Conservation (phyloP, 1,284 basidiomycete genomes). For the Moesziomyces globuligerus region DNA sequence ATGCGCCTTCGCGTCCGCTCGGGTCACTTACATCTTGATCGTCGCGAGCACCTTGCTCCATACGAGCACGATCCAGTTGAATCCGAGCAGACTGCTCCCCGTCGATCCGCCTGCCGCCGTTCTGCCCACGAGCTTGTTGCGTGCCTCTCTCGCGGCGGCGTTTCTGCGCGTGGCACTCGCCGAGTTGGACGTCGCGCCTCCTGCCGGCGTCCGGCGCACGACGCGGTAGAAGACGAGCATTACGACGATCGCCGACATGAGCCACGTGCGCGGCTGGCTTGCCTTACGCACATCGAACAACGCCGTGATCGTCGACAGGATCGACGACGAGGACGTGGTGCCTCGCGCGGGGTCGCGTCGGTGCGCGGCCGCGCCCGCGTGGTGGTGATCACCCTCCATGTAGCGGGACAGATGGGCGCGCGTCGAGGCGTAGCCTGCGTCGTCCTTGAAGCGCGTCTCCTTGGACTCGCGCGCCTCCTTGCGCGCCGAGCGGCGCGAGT, state of each 20-base stretch:
- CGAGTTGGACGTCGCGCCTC: neutral
- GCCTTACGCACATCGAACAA: constrained; percentile 35
- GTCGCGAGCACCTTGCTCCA: constrained; percentile 44
- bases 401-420: constrained; percentile 43
- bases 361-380: neutral
- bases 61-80: constrained; percentile 36
- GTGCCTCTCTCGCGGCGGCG: constrained; percentile 26
- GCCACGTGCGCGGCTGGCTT: constrained; percentile 27
- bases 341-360: constrained; percentile 9
- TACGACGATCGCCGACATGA: constrained; percentile 46
- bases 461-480: constrained; percentile 13
- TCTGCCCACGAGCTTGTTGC: constrained; percentile 37
- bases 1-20: neutral
- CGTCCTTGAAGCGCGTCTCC: constrained; percentile 28
- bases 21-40: constrained; percentile 39
- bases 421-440: constrained; percentile 34
- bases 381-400: constrained; percentile 29
- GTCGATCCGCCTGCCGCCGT: constrained; percentile 2
- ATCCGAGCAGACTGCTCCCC: constrained; percentile 14
- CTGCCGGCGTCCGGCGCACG: constrained; percentile 14
- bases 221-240: constrained; percentile 36
- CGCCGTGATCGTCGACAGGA: constrained; percentile 27
- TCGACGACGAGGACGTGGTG: constrained; percentile 8
- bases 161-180: constrained; percentile 6
- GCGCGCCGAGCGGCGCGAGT: constrained; percentile 28